phyloP scores from a whole-genome alignment of 1,284 basidiomycete genomes.

The Spongiforma sp. region DNA sequence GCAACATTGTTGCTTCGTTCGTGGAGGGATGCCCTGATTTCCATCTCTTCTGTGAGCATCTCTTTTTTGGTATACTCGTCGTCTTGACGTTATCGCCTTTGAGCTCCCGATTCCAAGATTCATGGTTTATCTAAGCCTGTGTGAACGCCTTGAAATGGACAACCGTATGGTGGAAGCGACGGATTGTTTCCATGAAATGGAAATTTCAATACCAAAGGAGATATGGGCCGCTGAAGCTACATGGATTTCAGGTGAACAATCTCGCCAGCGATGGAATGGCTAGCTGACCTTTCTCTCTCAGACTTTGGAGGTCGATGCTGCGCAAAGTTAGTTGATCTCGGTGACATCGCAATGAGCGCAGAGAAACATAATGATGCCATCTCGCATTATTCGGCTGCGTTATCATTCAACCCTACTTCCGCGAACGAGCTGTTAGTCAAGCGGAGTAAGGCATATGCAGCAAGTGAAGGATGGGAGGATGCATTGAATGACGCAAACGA shows the following conservation, averaged over 20 bases:
- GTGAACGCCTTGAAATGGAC: neutral
- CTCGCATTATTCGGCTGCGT: neutral
- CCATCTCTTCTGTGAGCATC: neutral
- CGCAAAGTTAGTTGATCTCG: neutral
- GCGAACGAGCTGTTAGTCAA: neutral
- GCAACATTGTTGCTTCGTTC: neutral
- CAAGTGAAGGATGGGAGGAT: neutral
- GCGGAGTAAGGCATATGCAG: neutral
- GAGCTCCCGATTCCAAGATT: neutral
- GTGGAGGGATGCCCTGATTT: neutral
- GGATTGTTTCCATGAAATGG: neutral
- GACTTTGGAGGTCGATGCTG: too few species aligned
- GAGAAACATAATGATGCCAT: neutral
- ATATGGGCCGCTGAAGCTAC: too few species aligned
- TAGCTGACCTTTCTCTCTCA: neutral
- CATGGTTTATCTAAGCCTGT: neutral
- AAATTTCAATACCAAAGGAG: too few species aligned
- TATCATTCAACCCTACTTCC: neutral
- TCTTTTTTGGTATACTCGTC: neutral
- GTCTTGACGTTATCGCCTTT: neutral
- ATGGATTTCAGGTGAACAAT: too few species aligned
- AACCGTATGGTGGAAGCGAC: neutral
- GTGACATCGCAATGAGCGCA: neutral
- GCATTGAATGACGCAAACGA: neutral
- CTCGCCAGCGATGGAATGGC: too few species aligned